These are phyloP conservation scores for Sphagnum fallax DNA, from an alignment of 228 moss, liverwort and hornwort species.

Conservation along the genomic window DNA sequence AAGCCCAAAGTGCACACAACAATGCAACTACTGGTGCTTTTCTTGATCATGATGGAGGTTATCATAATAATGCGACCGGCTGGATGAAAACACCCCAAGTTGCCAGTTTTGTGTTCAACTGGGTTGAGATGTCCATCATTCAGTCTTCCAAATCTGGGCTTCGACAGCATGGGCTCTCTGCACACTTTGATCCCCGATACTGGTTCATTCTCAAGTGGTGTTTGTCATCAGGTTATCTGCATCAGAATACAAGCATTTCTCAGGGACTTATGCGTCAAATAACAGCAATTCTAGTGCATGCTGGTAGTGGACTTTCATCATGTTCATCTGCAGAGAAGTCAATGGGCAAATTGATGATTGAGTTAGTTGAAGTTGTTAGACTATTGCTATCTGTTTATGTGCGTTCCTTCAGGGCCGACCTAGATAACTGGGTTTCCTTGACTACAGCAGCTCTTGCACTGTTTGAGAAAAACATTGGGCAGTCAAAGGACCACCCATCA, in stretches of 20 bases:
- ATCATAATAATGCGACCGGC: constrained; percentile 14
- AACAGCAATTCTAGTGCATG: constrained; percentile 3
- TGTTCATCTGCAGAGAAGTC: constrained; percentile 3
- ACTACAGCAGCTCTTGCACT: constrained; percentile 42
- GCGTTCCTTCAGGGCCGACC: constrained; percentile 73
- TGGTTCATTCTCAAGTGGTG: constrained; percentile 78
- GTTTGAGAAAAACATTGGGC: constrained; percentile 15
- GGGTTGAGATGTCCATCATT: constrained; percentile 77
- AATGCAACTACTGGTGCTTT: background rate
- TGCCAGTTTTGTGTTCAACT: constrained; percentile 71
- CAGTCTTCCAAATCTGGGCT: constrained; percentile 38
- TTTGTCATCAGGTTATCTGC: constrained; percentile 48
- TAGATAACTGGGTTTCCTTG: constrained; percentile 84
- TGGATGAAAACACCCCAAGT: constrained; percentile 70
- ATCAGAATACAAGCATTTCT: constrained; percentile 53
- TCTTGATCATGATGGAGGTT: background rate
- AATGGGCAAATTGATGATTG: constrained; percentile 19
- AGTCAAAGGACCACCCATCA: background rate
- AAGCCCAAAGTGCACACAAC: constrained; percentile 12
- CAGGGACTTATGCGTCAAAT: constrained; percentile 68
- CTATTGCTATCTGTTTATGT: constrained; percentile 57
- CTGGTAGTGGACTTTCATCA: constrained; percentile 9
- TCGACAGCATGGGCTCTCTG: constrained; percentile 13
- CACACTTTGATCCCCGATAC: constrained; percentile 66
- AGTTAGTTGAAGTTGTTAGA: constrained; percentile 38